These are phyloP conservation scores for Cytospora piceae DNA, from an alignment of 2,329 filamentous ascomycete species.

Conservation along the genomic window DNA sequence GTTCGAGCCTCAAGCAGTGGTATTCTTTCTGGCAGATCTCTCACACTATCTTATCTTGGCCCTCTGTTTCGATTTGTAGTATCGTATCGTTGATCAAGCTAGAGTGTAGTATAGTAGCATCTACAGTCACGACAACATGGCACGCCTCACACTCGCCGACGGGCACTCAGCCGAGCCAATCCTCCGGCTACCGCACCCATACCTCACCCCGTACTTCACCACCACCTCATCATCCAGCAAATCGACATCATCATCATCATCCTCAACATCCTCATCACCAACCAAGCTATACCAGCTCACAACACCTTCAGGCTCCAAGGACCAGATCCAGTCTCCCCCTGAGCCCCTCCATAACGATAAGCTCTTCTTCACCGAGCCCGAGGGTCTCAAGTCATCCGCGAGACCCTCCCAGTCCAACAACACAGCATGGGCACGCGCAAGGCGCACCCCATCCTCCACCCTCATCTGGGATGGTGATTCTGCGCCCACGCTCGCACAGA, in stretches of 20 bases:
- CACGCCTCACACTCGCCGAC: conserved; percentile 33
- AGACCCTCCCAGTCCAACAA: conserved; percentile 54
- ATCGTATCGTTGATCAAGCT: not conserved
- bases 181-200: conserved; percentile 39
- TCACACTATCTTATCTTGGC: not conserved
- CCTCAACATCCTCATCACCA: not conserved
- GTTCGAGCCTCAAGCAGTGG: not conserved
- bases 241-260: conserved; percentile 22
- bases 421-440: conserved; percentile 59
- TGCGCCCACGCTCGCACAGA: conserved; percentile 52
- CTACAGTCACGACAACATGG: conserved; percentile 18
- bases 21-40: not conserved
- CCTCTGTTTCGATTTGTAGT: not conserved
- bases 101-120: not conserved
- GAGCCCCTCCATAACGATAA: conserved; percentile 36
- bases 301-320: conserved; percentile 10
- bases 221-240: conserved; percentile 32
- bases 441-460: conserved; percentile 53
- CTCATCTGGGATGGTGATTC: conserved; percentile 48
- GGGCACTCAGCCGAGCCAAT: conserved; percentile 35
- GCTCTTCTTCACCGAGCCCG: conserved; percentile 40
- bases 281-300: conserved; percentile 22
- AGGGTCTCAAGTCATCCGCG: conserved; percentile 39
- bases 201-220: conserved; percentile 37
- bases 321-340: conserved; percentile 27